Percentiles rank a stretch among this genome's conserved stretches.
phyloP scores from a whole-genome alignment of 768 basidiomycete genomes.

The Lentinus tigrinus region DNA sequence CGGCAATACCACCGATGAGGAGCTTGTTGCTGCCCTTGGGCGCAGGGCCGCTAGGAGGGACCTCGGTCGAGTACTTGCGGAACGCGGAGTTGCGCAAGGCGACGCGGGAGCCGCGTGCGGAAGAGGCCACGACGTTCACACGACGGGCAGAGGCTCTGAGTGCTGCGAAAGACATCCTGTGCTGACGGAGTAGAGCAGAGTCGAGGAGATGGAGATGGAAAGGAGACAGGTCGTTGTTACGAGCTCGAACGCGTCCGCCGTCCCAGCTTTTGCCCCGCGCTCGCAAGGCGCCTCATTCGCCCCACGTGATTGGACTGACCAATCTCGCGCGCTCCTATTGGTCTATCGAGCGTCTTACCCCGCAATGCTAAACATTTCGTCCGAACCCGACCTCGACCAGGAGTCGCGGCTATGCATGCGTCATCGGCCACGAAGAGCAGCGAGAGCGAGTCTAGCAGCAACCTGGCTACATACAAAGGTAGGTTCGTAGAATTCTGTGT shows the following conservation, averaged over 20 bases:
- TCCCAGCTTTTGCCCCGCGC: not conserved
- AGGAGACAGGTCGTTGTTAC: not conserved
- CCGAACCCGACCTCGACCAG: not conserved
- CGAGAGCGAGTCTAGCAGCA: not conserved
- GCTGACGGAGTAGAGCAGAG: not conserved
- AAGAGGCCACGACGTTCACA: constrained; percentile 33
- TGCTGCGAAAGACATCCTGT: constrained; percentile 54
- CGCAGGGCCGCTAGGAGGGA: constrained; percentile 9
- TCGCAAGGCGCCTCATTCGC: not conserved
- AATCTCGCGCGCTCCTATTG: constrained; percentile 10
- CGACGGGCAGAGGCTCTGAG: constrained; percentile 53
- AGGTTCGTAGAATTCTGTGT: too few species aligned
- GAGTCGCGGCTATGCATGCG: not conserved
- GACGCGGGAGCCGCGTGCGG: constrained; percentile 14
- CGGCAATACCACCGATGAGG: constrained; percentile 62
- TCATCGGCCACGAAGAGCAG: too few species aligned
- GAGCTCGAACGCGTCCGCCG: not conserved
- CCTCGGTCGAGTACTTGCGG: constrained; percentile 55
- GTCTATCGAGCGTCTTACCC: not conserved
- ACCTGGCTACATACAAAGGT: too few species aligned
- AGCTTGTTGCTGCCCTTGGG: constrained; percentile 48
- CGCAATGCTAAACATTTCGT: not conserved
- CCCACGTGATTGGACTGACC: constrained; percentile 17
- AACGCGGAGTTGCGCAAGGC: constrained; percentile 42
- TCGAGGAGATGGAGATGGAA: not conserved